Conservation (phyloP, 2,329 filamentous ascomycete genomes). For the Cercospora zeae-maydis region DNA sequence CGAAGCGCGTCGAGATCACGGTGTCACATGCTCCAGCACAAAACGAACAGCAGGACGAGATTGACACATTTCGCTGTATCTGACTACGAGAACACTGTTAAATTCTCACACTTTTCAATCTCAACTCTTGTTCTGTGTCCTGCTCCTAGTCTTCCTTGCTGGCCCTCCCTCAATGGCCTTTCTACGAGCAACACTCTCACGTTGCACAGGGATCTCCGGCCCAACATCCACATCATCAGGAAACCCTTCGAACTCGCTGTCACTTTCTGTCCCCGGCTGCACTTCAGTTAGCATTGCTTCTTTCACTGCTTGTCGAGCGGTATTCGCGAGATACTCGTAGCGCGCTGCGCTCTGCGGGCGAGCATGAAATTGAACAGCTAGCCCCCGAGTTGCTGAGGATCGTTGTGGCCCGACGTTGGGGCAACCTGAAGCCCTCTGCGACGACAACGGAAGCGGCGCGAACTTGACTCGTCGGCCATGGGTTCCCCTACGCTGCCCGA, state of each 20-base stretch:
- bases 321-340: not conserved
- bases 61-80: not conserved
- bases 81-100: not conserved
- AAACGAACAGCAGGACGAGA: not conserved
- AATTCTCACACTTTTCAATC: not conserved
- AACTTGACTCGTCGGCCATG: not conserved
- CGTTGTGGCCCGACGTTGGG: not conserved
- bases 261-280: not conserved
- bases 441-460: not conserved
- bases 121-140: not conserved
- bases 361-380: not conserved
- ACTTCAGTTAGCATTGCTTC: not conserved
- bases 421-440: not conserved
- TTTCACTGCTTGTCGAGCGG: not conserved
- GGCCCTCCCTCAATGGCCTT: not conserved
- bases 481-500: not conserved
- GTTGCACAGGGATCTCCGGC: not conserved
- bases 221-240: not conserved
- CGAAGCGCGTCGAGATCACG: slow-evolving; percentile 8
- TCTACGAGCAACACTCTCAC: not conserved
- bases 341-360: not conserved
- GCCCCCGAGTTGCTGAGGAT: not conserved
- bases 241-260: not conserved
- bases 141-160: slow-evolving; percentile 1
- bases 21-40: slow-evolving; percentile 5